Evolutionary conservation across 129 eudicot species (phyloP), one percentile per base, ranked within the genome.

Genomic region (Centrapalus pauciflorus): DNA sequence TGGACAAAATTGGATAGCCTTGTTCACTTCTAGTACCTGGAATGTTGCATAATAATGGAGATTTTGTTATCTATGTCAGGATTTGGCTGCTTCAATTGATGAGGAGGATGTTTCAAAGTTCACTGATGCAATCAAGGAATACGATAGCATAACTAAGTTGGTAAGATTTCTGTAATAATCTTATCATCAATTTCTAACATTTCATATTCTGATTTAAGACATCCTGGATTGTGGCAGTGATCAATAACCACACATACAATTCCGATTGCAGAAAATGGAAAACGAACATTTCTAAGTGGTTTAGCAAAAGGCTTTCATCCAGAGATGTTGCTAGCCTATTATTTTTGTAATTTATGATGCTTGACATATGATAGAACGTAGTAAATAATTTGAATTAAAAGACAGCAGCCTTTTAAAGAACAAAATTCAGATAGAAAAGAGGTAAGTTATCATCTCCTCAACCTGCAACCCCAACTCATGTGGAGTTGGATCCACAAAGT

Each of bases 121-220:
- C 37, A 82, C 88, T 54, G 93, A 82, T 49, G 85, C 85, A 9
- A 56, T 85, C 64, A 85, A 82, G 80, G 88, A 85, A 74, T 85
- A 65, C 28, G 93, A 85, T 77, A 79, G 83, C 83, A 73, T 82
- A 73, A 76, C 85, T 17, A 77, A 83, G 50, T 83, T 85, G 85
- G 93, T 85, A 85, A 68, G 34, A 55, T 1, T 41, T 33, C 3
- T 24, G 26, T n/a, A 14, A 23, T 11, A 11, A 41, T 43, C 27
- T 45, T 14, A 72, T 33, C 3, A 29, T 61, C 8, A 46, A 20
- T 29, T 48, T 70, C 33, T 25, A 43, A 20, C 1, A 16, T 70
- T 13, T 70, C 76, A 30, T 24, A 1, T 20, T 45, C 21, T 30
- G 21, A 29, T 8, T 45, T 2, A 30, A 3, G 50, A 9, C 26